A percentile compares a stretch with the other conserved stretches of the same genome.
Conservation (phyloP, 2,329 filamentous ascomycete species). For the Beauveria bassiana region DNA sequence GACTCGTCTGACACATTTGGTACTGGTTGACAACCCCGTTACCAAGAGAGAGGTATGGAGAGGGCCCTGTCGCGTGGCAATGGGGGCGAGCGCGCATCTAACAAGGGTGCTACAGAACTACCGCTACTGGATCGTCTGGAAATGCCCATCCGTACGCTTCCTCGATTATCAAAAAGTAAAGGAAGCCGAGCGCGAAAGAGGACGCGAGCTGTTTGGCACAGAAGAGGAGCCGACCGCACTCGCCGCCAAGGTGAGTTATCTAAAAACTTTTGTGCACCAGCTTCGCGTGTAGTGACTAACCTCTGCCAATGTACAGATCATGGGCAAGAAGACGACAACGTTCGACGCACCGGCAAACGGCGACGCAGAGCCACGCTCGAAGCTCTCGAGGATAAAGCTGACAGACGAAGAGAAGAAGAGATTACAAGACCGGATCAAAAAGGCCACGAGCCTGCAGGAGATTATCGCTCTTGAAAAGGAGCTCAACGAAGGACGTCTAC, state of each 20-base stretch:
- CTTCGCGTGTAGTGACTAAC: not conserved
- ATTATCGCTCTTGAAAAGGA: slow-evolving; percentile 88
- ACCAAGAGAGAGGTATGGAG: slow-evolving; percentile 78
- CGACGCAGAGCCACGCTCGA: slow-evolving; percentile 37
- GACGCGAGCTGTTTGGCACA: slow-evolving; percentile 77
- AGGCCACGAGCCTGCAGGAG: slow-evolving; percentile 82
- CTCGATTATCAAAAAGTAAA: slow-evolving; percentile 91
- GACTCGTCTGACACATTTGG: slow-evolving; percentile 66
- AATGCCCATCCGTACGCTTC: slow-evolving; percentile 76
- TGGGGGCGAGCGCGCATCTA: not conserved
- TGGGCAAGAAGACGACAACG: slow-evolving; percentile 72
- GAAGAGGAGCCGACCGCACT: slow-evolving; percentile 68
- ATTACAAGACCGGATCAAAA: slow-evolving; percentile 79
- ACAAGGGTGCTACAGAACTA: slow-evolving; percentile 60
- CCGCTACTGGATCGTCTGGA: slow-evolving; percentile 85
- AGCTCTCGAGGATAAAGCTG: slow-evolving; percentile 71
- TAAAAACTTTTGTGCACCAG: not conserved
- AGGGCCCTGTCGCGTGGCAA: not conserved
- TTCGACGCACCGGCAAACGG: slow-evolving; percentile 51
- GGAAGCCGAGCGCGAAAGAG: slow-evolving; percentile 69
- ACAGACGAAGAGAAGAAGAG: slow-evolving; percentile 83
- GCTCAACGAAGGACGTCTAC: slow-evolving; percentile 79
- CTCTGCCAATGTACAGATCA: slow-evolving; percentile 46
- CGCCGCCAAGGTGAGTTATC: slow-evolving; percentile 54
- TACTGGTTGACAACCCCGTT: slow-evolving; percentile 80